Percentiles rank a stretch among this genome's conserved stretches.
phyloP scores from a whole-genome alignment of 495 filamentous ascomycete genomes.

The Daldinia childiae region DNA sequence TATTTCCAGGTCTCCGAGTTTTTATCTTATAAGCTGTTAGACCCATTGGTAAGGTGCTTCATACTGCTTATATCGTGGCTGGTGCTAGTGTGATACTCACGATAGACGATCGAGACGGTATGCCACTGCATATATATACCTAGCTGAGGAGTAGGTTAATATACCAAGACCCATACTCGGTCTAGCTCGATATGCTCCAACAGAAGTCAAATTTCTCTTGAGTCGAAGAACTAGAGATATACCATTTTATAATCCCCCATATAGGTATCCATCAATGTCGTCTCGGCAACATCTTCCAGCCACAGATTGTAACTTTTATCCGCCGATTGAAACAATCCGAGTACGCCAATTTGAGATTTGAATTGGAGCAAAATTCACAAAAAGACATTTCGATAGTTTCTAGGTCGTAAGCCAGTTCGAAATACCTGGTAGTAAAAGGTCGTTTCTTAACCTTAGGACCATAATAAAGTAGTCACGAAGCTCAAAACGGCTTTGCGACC shows the following conservation, averaged over 20 bases:
- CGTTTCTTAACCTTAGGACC: not conserved
- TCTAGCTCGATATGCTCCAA: not conserved
- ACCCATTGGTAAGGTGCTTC: not conserved
- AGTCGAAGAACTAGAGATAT: not conserved
- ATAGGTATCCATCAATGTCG: not conserved
- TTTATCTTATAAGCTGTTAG: not conserved
- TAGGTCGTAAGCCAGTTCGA: not conserved
- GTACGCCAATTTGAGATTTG: not conserved
- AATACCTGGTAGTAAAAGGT: not conserved
- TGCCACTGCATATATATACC: not conserved
- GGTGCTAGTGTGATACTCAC: not conserved
- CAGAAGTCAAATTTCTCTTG: not conserved
- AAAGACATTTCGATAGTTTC: not conserved
- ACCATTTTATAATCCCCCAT: not conserved
- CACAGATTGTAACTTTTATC: not conserved
- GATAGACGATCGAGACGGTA: not conserved
- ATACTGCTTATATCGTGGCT: not conserved
- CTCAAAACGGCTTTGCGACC: slow-evolving; percentile 90
- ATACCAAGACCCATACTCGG: not conserved
- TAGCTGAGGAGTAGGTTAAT: not conserved
- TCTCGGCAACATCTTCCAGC: too few species aligned
- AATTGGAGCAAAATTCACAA: not conserved
- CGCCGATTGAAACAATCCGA: not conserved
- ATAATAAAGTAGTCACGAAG: not conserved
- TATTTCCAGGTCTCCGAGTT: not conserved